Conservation (phyloP, 2,329 filamentous ascomycete species). For the Exserohilum rostratum region DNA sequence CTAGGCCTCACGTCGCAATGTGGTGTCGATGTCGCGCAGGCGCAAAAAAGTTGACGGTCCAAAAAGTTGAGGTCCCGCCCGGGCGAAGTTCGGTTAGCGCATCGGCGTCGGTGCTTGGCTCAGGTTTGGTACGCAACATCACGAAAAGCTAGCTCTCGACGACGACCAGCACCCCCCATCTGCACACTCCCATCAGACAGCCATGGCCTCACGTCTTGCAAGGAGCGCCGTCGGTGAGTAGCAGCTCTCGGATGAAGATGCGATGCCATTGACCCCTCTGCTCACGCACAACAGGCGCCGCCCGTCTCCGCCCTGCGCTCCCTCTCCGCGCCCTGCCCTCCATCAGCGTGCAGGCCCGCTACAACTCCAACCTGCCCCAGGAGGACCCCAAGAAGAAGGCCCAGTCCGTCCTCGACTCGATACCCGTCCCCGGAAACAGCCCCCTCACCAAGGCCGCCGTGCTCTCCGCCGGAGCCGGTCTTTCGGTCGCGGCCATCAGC, state of each 20-base stretch:
- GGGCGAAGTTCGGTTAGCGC: constrained; percentile 37
- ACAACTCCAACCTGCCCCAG: constrained; percentile 76
- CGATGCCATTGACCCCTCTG: constrained; percentile 50
- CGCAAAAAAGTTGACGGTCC: constrained; percentile 15
- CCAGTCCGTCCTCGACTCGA: constrained; percentile 88
- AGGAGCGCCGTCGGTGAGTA: constrained; percentile 91
- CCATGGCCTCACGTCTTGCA: constrained; percentile 98
- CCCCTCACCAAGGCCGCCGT: constrained; percentile 96
- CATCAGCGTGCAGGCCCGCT: constrained; percentile 72
- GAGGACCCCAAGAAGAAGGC: constrained; percentile 97
- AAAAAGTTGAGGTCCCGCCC: constrained; percentile 25
- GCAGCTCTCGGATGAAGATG: constrained; percentile 23
- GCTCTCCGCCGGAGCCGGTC: constrained; percentile 87
- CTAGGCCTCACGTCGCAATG: background rate
- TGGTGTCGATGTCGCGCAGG: constrained; percentile 3
- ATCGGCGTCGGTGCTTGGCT: constrained; percentile 26
- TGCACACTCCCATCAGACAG: constrained; percentile 56
- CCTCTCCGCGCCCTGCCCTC: constrained; percentile 76
- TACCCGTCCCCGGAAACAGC: constrained; percentile 91
- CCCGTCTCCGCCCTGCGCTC: constrained; percentile 80
- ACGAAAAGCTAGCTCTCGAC: constrained; percentile 34
- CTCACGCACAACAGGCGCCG: constrained; percentile 70
- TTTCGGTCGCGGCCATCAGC: constrained; percentile 94
- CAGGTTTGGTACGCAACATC: constrained; percentile 26
- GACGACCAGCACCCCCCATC: constrained; percentile 38